phyloP scores from a whole-genome alignment of 2,329 filamentous ascomycete species.

The Alternaria incomplexa region DNA sequence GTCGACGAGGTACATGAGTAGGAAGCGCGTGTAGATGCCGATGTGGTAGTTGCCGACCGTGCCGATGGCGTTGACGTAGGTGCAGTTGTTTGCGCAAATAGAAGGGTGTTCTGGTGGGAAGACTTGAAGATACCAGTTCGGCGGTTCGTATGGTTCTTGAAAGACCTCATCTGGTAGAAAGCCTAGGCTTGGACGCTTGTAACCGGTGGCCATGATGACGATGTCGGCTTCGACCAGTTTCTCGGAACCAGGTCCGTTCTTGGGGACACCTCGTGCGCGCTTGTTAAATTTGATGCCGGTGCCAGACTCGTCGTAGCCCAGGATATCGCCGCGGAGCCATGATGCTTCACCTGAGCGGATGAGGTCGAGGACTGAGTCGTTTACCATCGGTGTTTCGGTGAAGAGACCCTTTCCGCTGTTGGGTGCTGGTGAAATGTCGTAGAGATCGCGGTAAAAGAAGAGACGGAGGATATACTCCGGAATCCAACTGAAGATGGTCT shows the following conservation, averaged over 20 bases:
- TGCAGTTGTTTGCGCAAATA: constrained; percentile 82
- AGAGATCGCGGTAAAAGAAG: constrained; percentile 82
- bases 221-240: constrained; percentile 74
- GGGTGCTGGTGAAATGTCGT: constrained; percentile 70
- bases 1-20: constrained; percentile 85
- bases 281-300: constrained; percentile 74
- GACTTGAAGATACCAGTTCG: constrained; percentile 88
- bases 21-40: constrained; percentile 83
- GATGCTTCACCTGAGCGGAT: constrained; percentile 73
- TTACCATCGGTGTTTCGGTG: constrained; percentile 86
- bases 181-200: constrained; percentile 71
- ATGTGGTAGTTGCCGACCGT: constrained; percentile 89
- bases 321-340: constrained; percentile 83
- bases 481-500: constrained; percentile 77
- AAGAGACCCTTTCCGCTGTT: constrained; percentile 71
- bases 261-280: constrained; percentile 73
- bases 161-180: constrained; percentile 80
- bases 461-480: constrained; percentile 76
- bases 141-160: constrained; percentile 73
- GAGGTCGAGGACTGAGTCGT: constrained; percentile 78
- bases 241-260: constrained; percentile 73
- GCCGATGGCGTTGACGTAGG: constrained; percentile 80
- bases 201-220: constrained; percentile 84
- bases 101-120: constrained; percentile 78
- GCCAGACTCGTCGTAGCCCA: constrained; percentile 67